Evolutionary conservation across 352 stramenopile species (phyloP), one percentile per base, ranked within the genome.

Genomic region (Globisporangium camurandrum): DNA sequence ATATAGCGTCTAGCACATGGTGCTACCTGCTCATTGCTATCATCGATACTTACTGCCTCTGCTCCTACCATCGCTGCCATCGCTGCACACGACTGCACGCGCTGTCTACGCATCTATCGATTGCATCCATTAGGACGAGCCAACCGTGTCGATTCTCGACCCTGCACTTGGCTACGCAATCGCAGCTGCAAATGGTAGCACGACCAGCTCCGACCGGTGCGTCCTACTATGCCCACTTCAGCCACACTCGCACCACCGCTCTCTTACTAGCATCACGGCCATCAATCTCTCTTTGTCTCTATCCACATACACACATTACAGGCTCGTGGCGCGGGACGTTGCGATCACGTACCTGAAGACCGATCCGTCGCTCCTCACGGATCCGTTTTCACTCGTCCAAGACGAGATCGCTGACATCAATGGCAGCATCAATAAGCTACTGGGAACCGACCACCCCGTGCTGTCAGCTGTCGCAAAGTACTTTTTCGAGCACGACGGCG

Each of bases 391-490:
- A 12, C 75, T 99, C 33, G 86, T 98, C 46, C 63, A 80, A 41
- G 59, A 73, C 26, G 95, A 98, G 49, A 92, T 99, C 51, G 69
- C 85, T 31, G 79, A 74, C 41, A 79, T 99, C 31, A 97, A 83
- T 33, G 69, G 87, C 46, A 97, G 87, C 57, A 98, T 98, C 68
- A 96, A 97, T 61, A 84, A 88, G 55, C 87, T 99, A 46, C 63
- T 99, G 22, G 95, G 93, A 12, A 98, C 90, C 26, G 95, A 98
- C 56, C 95, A 99, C 66, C 95, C 96, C 14, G 96, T 99, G 22
- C 79, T 99, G 23, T 88, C 86, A 28, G 96, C 97, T 46, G 97
- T 98, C 39, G 95, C 97, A 14, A 89, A 94, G 64, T 93, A 94
- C 66, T 99, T 99, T 65, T 96, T 97, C 49, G 80, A 93, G 55